These are phyloP conservation scores for Aspergillaceae sp. DNA, from an alignment of 2,329 filamentous ascomycete genomes.

Conservation along the genomic window DNA sequence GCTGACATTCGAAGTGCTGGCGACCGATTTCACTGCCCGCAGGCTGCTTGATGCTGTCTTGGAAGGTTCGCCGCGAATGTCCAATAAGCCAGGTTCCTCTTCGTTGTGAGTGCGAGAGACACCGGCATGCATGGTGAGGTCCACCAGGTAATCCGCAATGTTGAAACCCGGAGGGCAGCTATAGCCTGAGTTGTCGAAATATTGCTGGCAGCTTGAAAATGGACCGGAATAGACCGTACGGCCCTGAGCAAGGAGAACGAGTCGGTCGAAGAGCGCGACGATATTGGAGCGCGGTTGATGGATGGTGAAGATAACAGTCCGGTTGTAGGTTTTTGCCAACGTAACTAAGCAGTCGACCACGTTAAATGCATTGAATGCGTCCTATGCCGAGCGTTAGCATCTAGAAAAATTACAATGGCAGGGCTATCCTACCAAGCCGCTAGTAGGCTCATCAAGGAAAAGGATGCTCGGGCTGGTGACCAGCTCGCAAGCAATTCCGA, in stretches of 20 bases:
- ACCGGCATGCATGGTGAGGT: slow-evolving; percentile 92
- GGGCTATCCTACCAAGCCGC: slow-evolving; percentile 52
- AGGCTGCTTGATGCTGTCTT: slow-evolving; percentile 78
- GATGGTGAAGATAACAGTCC: slow-evolving; percentile 96
- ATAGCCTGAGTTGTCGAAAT: slow-evolving; percentile 89
- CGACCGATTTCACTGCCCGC: slow-evolving; percentile 79
- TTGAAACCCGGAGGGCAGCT: slow-evolving; percentile 94
- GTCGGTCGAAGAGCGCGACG: slow-evolving; percentile 87
- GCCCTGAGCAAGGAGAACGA: slow-evolving; percentile 84
- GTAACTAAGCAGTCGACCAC: slow-evolving; percentile 94
- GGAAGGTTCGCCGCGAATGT: slow-evolving; percentile 51
- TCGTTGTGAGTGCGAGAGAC: slow-evolving; percentile 47
- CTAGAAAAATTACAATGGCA: not conserved
- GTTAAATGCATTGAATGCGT: slow-evolving; percentile 97
- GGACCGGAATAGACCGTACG: slow-evolving; percentile 89
- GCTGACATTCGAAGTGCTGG: slow-evolving; percentile 70
- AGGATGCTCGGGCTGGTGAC: slow-evolving; percentile 96
- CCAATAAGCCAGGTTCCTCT: slow-evolving; percentile 46
- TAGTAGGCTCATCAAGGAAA: slow-evolving; percentile 94
- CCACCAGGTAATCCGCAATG: slow-evolving; percentile 94
- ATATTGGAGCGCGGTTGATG: slow-evolving; percentile 98
- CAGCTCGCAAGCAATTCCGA: slow-evolving; percentile 93
- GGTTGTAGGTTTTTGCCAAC: slow-evolving; percentile 89
- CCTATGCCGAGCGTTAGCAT: slow-evolving; percentile 29
- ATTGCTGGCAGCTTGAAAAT: slow-evolving; percentile 77